Evolutionary conservation across 2,329 filamentous ascomycete species (phyloP), one percentile per base, ranked within the genome.

Genomic region (Colletotrichum noveboracense): DNA sequence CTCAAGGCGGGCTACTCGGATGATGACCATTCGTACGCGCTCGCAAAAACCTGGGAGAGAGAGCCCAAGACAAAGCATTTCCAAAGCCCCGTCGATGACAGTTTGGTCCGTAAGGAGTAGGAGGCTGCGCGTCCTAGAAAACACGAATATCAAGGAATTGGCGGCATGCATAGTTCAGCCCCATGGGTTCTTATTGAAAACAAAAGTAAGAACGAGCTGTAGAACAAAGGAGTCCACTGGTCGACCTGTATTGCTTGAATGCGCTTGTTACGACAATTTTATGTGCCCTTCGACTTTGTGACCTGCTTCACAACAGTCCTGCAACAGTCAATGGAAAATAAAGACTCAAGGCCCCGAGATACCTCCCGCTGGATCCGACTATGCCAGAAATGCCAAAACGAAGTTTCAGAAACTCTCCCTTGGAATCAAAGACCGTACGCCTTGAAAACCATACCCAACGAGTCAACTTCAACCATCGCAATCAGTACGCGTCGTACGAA

Each of bases 1-100:
- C 89, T 91, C 78, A 89, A 89, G 60, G 86, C 94, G 74, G 96
- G 96, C 1, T 91, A 94, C 77, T 91, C 94, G 1, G 95, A 98
- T 75, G 94, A 97, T 79, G 95, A 98, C 79, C 93, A 94, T 0
- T 93, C 94, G 78, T 90, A 93, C 64, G 94, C 92, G 10, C 85
- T 96, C 32, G 95, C 94, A 0, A 94, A 96, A 84, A 98, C 96
- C 2, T 98, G 95, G 93, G 87, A 90, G 3, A 85, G 86, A 65
- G 89, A 91, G 76, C 88, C 87, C 18, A 83, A 83, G 38, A 83
- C 85, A 60, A 86, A 86, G 70, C 86, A 84, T 71, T 91, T 88
- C 79, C 88, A 85, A 82, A 92, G 90, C 76, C 84, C 86, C 6
- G 88, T 91, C 8, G 90, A 91, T 70, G 88, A 87, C 48, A 90